A percentile compares a stretch with the other conserved stretches of the same genome.
phyloP scores from a whole-genome alignment of 192 early-diverging fungal species.

The Podila epicladia region DNA sequence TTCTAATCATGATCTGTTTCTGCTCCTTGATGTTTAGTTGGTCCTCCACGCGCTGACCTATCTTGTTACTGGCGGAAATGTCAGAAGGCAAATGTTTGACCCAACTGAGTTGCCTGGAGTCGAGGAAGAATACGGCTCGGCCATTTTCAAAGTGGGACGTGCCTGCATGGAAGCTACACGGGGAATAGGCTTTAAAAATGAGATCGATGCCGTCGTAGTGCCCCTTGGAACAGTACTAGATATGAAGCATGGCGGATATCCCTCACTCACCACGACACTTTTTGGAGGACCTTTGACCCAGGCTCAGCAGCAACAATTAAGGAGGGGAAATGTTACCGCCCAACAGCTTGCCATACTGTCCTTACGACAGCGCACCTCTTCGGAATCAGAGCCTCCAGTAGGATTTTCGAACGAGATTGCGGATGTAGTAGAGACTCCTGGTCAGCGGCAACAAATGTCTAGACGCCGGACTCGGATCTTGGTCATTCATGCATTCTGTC shows the following conservation, averaged over 20 bases:
- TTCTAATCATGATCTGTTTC: neutral
- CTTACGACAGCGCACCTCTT: neutral
- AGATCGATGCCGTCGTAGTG: constrained; percentile 50
- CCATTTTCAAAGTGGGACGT: constrained; percentile 57
- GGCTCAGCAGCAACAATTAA: neutral
- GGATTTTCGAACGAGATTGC: constrained; percentile 42
- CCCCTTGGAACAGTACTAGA: constrained; percentile 56
- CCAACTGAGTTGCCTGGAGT: constrained; percentile 44
- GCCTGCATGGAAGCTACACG: constrained; percentile 58
- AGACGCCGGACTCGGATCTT: constrained; percentile 23
- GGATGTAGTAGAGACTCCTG: constrained; percentile 29
- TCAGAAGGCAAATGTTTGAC: constrained; percentile 58
- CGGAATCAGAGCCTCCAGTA: neutral
- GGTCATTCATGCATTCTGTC: constrained; percentile 39
- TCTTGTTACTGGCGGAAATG: constrained; percentile 54
- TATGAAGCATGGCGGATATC: constrained; percentile 5
- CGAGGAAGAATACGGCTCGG: constrained; percentile 55
- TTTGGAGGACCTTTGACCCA: constrained; percentile 1
- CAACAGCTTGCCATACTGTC: neutral
- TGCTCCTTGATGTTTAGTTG: constrained; percentile 21
- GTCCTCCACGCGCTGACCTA: constrained; percentile 48
- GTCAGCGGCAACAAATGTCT: constrained; percentile 26
- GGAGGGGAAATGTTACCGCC: neutral
- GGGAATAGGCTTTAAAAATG: constrained; percentile 55
- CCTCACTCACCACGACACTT: neutral